Percentiles rank a stretch among this genome's conserved stretches.
Conservation (phyloP, 345 rosid genomes). For the Eucalyptus marginata region DNA sequence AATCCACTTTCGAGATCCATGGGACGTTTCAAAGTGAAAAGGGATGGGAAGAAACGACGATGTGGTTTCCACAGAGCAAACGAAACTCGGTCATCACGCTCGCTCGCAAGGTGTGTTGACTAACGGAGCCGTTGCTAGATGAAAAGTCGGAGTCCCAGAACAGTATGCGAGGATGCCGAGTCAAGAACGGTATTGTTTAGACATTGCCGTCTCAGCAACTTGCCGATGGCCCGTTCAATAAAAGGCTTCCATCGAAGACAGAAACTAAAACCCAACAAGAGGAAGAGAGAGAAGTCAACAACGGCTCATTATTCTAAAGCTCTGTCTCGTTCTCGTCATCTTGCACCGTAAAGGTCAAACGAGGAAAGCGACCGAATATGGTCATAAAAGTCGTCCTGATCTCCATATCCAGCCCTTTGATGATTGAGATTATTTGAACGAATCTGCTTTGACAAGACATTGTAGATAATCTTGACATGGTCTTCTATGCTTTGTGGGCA, state of each 20-base stretch:
- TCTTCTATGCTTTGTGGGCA: neutral
- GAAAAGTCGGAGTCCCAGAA: neutral
- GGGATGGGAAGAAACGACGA: neutral
- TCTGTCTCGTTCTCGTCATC: neutral
- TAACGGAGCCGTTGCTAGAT: neutral
- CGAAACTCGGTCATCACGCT: neutral
- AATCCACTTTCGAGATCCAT: neutral
- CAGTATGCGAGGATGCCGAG: neutral
- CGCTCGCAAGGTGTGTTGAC: neutral
- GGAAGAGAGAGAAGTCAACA: neutral
- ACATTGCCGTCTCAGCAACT: neutral
- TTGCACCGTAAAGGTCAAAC: neutral
- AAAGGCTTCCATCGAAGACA: neutral
- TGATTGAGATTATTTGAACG: neutral
- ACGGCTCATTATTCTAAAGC: neutral
- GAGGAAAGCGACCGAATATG: neutral
- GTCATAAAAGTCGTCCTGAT: neutral
- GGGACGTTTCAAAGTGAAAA: neutral
- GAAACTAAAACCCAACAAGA: neutral
- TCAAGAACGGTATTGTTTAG: neutral
- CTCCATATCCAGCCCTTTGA: neutral
- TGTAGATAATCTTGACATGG: neutral
- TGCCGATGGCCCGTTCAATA: neutral
- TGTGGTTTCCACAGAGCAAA: neutral
- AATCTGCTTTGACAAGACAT: neutral